phyloP scores from a whole-genome alignment of 2,329 filamentous ascomycete species.

The Diaporthe vaccinii region DNA sequence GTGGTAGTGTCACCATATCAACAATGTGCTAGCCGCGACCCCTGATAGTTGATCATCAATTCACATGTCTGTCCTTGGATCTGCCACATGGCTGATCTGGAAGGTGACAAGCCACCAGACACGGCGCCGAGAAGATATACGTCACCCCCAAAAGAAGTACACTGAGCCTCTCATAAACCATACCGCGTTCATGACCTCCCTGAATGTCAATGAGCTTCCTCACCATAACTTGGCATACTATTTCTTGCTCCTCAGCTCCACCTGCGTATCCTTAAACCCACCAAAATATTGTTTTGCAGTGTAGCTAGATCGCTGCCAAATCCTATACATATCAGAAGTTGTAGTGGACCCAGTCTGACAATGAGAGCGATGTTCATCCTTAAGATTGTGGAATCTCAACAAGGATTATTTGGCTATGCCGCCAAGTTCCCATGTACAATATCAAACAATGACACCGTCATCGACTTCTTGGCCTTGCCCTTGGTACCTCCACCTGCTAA shows the following conservation, averaged over 20 bases:
- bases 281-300: no score
- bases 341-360: no score
- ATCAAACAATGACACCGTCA: not conserved
- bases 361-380: no score
- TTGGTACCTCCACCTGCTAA: constrained; percentile 15
- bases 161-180: not conserved
- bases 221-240: no score
- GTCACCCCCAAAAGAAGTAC: not conserved
- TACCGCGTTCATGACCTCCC: not conserved
- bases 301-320: no score
- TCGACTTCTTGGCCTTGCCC: constrained; percentile 2
- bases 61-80: no score
- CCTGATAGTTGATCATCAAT: not conserved
- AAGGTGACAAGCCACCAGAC: not conserved
- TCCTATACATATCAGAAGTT: no score
- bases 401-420: no score
- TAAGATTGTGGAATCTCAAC: no score
- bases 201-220: not conserved
- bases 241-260: no score
- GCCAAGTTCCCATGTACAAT: not conserved
- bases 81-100: not conserved
- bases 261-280: rapidly evolving
- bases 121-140: not conserved
- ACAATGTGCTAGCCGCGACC: no score
- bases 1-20: no score